These are phyloP conservation scores for Aegilops umbellulata DNA, from an alignment of 176 grass and related monocot species.

Conservation along the genomic window DNA sequence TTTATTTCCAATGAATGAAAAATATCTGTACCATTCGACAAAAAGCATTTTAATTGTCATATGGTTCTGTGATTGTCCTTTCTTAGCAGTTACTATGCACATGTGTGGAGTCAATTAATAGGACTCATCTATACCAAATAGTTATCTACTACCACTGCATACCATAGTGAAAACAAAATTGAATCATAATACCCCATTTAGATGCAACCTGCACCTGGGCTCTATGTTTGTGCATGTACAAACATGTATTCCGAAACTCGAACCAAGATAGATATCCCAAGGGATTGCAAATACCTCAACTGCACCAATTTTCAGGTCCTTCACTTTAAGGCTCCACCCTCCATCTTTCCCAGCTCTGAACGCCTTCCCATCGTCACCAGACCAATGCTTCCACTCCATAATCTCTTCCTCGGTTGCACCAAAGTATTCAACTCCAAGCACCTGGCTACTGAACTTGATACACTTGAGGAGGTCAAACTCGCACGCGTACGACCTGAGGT, in stretches of 20 bases:
- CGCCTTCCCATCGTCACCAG: constrained; percentile 63
- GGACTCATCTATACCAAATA: background rate
- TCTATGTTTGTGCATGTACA: background rate
- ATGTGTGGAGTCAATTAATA: background rate
- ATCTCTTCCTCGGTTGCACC: constrained; percentile 61
- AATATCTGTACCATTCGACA: background rate
- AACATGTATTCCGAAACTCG: background rate
- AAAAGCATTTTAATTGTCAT: background rate
- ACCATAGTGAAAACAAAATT: background rate
- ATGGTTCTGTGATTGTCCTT: background rate
- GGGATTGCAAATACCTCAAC: constrained; percentile 38
- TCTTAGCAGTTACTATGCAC: background rate
- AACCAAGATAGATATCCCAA: background rate
- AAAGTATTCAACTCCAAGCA: constrained; percentile 67
- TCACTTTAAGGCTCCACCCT: constrained; percentile 60
- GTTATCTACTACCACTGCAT: background rate
- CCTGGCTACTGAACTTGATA: constrained; percentile 72
- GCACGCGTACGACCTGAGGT: constrained; percentile 56
- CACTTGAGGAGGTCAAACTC: constrained; percentile 54
- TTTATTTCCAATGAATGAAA: background rate
- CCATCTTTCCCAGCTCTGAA: constrained; percentile 42
- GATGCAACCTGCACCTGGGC: background rate
- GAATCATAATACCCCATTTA: background rate
- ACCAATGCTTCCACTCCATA: constrained; percentile 64
- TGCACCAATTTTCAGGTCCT: constrained; percentile 43